These are phyloP conservation scores for Chytriomyces hyalinus DNA, from an alignment of 192 early-diverging fungal species.

Conservation along the genomic window DNA sequence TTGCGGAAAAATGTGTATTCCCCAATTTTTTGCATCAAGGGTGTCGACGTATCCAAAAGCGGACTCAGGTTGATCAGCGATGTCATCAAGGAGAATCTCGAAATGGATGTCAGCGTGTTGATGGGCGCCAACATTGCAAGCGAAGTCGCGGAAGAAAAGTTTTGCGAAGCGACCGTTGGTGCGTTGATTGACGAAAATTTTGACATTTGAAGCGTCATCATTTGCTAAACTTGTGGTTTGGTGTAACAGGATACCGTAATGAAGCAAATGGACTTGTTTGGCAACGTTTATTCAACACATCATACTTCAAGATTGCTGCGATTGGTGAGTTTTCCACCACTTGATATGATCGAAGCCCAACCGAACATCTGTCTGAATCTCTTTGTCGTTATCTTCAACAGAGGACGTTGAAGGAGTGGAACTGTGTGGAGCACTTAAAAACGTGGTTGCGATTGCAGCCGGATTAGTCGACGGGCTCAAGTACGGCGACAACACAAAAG, in stretches of 20 bases:
- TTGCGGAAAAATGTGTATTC: not conserved
- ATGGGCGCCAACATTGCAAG: constrained; percentile 98
- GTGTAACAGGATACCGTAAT: constrained; percentile 54
- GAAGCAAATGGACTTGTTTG: constrained; percentile 78
- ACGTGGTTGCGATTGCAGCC: constrained; percentile 96
- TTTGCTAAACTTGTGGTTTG: not conserved
- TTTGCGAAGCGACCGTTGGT: constrained; percentile 96
- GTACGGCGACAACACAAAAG: constrained; percentile 95
- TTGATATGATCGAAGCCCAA: not conserved
- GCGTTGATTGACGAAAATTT: constrained; percentile 23
- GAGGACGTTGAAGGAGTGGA: constrained; percentile 92
- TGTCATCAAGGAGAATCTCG: constrained; percentile 78
- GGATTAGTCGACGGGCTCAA: constrained; percentile 94
- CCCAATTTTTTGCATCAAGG: constrained; percentile 38
- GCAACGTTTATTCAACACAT: constrained; percentile 81
- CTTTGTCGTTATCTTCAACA: not conserved
- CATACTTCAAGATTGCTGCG: constrained; percentile 86
- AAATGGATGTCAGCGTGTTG: constrained; percentile 78
- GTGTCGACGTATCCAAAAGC: constrained; percentile 77
- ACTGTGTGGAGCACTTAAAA: constrained; percentile 97
- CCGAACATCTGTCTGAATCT: not conserved
- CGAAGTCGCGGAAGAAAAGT: constrained; percentile 92
- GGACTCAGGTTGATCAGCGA: constrained; percentile 82
- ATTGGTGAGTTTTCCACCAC: constrained; percentile 30
- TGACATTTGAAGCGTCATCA: not conserved